A percentile compares a stretch with the other conserved stretches of the same genome.
These are phyloP conservation scores for Epichloe aotearoae DNA, from an alignment of 2,329 filamentous ascomycete genomes.

Conservation along the genomic window DNA sequence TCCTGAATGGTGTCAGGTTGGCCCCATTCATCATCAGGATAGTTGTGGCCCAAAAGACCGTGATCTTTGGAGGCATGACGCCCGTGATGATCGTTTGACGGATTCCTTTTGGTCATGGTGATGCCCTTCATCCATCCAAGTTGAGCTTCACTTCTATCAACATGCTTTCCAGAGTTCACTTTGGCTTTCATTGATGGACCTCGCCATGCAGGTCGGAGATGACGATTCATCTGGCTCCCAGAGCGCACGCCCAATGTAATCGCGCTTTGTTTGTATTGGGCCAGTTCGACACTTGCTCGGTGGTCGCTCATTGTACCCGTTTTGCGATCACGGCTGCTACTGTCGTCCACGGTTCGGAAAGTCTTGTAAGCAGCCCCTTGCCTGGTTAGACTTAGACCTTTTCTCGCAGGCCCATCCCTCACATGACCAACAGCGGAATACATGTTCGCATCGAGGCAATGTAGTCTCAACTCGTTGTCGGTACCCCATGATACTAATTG, in stretches of 20 bases:
- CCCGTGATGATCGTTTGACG: constrained; percentile 23
- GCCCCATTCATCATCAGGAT: constrained; percentile 43
- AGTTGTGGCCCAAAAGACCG: constrained; percentile 35
- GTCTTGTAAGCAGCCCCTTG: constrained; percentile 75
- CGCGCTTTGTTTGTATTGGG: constrained; percentile 29
- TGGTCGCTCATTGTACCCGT: constrained; percentile 49
- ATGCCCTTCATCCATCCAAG: constrained; percentile 60
- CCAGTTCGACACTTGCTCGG: constrained; percentile 30
- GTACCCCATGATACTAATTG: constrained; percentile 89
- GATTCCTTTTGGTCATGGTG: constrained; percentile 45
- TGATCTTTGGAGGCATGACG: constrained; percentile 40
- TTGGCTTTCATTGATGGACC: constrained; percentile 48
- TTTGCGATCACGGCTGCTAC: constrained; percentile 42
- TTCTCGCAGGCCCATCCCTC: constrained; percentile 51
- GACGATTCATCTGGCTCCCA: constrained; percentile 14
- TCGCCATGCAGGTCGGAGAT: constrained; percentile 32
- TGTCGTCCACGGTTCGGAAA: constrained; percentile 60
- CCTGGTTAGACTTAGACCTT: constrained; percentile 61
- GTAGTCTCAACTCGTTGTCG: constrained; percentile 69
- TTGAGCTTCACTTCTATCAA: constrained; percentile 39
- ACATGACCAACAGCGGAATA: constrained; percentile 59
- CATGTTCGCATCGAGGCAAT: constrained; percentile 53
- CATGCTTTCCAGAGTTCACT: constrained; percentile 24
- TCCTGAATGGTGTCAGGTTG: constrained; percentile 51
- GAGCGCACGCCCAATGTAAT: constrained; percentile 31